A percentile compares a stretch with the other conserved stretches of the same genome.
Conservation (phyloP, 208 protist genomes). For the Crithidia fasciculata region DNA sequence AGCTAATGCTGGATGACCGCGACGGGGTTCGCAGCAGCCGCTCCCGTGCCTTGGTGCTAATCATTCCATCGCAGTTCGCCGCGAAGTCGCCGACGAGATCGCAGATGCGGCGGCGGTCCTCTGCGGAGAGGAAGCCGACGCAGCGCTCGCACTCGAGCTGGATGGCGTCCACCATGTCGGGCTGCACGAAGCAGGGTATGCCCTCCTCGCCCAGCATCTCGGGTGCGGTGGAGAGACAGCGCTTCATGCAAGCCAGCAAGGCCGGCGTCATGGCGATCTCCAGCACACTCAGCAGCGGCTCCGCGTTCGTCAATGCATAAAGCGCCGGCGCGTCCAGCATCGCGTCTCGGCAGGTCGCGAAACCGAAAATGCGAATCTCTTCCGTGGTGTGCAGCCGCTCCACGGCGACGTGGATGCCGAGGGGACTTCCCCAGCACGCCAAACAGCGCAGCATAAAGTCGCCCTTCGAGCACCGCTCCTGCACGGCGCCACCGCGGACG, state of each 20-base stretch:
- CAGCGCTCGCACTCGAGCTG: slow-evolving; percentile 82
- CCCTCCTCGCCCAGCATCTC: slow-evolving; percentile 36
- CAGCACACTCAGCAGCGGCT: slow-evolving; percentile 36
- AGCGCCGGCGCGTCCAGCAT: slow-evolving; percentile 24
- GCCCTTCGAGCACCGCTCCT: slow-evolving; percentile 51
- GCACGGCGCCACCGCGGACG: slow-evolving; percentile 24
- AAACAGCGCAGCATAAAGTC: slow-evolving; percentile 61
- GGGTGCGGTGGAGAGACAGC: slow-evolving; percentile 62
- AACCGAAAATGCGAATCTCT: slow-evolving; percentile 37
- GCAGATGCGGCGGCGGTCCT: slow-evolving; percentile 53
- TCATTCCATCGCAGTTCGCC: slow-evolving; percentile 18
- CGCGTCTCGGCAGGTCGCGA: slow-evolving; percentile 29
- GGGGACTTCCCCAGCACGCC: slow-evolving; percentile 66
- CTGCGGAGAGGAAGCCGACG: slow-evolving; percentile 60
- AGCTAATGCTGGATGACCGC: slow-evolving; percentile 11
- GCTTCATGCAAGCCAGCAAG: slow-evolving; percentile 55
- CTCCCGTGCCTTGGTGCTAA: slow-evolving; percentile 53
- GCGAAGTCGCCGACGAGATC: slow-evolving; percentile 41
- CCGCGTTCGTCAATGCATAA: slow-evolving; percentile 18
- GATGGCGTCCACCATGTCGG: slow-evolving; percentile 50
- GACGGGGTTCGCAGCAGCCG: slow-evolving; percentile 34
- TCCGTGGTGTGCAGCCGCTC: slow-evolving; percentile 15
- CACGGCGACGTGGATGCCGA: slow-evolving; percentile 56
- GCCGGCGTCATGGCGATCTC: slow-evolving; percentile 59
- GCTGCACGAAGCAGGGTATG: slow-evolving; percentile 52